phyloP scores from a whole-genome alignment of 441 rosid species.

The Populus hybrid region DNA sequence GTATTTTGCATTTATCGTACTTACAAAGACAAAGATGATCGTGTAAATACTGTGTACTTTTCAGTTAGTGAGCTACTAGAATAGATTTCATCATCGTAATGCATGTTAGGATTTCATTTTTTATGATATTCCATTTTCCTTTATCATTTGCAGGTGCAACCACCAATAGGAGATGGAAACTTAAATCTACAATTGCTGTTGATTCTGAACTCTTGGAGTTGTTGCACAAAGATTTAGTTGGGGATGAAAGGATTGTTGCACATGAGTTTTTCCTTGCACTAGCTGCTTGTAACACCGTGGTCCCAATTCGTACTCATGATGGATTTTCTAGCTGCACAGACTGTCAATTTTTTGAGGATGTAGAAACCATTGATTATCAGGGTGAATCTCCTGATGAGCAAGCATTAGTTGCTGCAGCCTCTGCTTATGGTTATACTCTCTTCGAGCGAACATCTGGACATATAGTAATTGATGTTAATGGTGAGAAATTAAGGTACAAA shows the following conservation, averaged over 20 bases:
- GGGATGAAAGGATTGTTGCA: constrained; percentile 54
- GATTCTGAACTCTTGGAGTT: constrained; percentile 50
- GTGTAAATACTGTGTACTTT: neutral
- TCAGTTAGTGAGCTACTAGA: neutral
- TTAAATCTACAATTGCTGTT: constrained; percentile 51
- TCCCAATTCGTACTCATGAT: constrained; percentile 44
- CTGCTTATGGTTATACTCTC: constrained; percentile 70
- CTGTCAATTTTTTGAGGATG: constrained; percentile 28
- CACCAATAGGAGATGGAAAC: constrained; percentile 41
- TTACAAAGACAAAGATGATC: neutral
- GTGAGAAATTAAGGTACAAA: constrained; percentile 61
- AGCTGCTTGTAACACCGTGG: constrained; percentile 75
- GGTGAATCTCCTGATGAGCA: constrained; percentile 93
- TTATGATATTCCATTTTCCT: constrained; percentile 5
- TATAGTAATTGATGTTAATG: constrained; percentile 66
- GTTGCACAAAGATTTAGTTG: constrained; percentile 51
- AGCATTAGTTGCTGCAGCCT: constrained; percentile 79
- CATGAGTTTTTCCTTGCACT: constrained; percentile 69
- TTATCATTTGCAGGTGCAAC: constrained; percentile 29
- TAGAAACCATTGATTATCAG: constrained; percentile 56
- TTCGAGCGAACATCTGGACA: constrained; percentile 83
- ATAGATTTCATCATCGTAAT: neutral
- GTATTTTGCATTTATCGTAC: neutral
- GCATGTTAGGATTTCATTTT: neutral
- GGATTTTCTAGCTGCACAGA: constrained; percentile 24